These are phyloP conservation scores for Plasmodium coatneyi DNA, from an alignment of 169 alveolate genomes.

Conservation along the genomic window DNA sequence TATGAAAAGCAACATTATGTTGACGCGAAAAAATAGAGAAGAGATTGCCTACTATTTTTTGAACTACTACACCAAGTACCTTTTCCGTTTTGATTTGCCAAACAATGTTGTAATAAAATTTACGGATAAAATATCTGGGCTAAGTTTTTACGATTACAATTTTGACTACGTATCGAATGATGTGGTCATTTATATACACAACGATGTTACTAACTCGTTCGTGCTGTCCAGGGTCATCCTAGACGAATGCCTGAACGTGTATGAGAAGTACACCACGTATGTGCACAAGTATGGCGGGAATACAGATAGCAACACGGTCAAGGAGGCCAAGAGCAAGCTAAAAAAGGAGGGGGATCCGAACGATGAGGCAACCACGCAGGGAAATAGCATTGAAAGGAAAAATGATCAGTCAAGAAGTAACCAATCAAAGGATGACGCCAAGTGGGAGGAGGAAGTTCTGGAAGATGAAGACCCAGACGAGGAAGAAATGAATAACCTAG, in stretches of 20 bases:
- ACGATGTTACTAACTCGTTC: constrained; percentile 35
- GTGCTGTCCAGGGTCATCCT: constrained; percentile 38
- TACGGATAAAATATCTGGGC: constrained; percentile 35
- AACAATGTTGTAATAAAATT: constrained; percentile 38
- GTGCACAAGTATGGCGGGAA: constrained; percentile 63
- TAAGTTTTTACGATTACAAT: constrained; percentile 55
- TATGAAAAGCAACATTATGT: constrained; percentile 15
- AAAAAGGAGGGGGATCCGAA: background rate
- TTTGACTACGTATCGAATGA: constrained; percentile 65
- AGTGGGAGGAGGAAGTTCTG: background rate
- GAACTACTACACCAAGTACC: constrained; percentile 54
- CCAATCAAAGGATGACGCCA: background rate
- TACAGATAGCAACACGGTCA: constrained; percentile 9
- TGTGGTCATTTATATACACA: constrained; percentile 17
- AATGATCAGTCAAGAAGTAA: background rate
- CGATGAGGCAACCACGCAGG: background rate
- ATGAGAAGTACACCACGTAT: constrained; percentile 67
- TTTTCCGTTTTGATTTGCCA: constrained; percentile 68
- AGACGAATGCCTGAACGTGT: constrained; percentile 63
- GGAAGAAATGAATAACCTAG: background rate
- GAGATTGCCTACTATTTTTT: constrained; percentile 72
- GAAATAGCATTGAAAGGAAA: background rate
- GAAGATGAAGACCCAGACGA: constrained; percentile 1
- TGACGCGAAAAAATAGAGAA: constrained; percentile 33
- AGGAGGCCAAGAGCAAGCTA: constrained; percentile 34